Percentiles rank a stretch among this genome's conserved stretches.
These are phyloP conservation scores for Sclerotinia spermophila DNA, from an alignment of 2,329 filamentous ascomycete genomes.

Conservation along the genomic window DNA sequence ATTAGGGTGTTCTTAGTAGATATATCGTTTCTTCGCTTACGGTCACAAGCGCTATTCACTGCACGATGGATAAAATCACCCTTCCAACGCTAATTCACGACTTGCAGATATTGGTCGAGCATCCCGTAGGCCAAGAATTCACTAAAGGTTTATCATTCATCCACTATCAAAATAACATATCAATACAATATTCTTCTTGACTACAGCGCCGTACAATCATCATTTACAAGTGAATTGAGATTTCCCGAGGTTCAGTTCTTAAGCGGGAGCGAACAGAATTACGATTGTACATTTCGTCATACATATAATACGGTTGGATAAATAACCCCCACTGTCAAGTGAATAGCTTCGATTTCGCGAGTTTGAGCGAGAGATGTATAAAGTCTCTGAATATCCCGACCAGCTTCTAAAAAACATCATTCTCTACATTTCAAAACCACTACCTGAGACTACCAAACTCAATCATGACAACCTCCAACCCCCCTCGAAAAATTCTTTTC, in stretches of 20 bases:
- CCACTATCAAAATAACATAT: background rate
- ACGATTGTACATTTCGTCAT: background rate
- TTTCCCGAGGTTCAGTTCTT: background rate
- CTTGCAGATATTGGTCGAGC: background rate
- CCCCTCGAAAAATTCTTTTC: slow-evolving; percentile 38
- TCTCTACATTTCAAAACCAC: background rate
- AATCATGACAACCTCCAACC: background rate
- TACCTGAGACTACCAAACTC: too few relatives aligned
- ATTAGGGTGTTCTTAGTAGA: background rate
- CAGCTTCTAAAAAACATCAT: background rate
- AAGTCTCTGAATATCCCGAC: background rate
- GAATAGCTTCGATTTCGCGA: background rate
- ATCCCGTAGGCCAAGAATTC: too few relatives aligned
- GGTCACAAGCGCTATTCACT: too few relatives aligned
- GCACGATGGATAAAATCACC: background rate
- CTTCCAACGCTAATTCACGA: background rate
- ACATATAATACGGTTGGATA: background rate
- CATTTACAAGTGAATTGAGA: background rate
- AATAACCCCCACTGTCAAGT: background rate
- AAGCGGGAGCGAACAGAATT: background rate
- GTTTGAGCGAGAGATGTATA: too few relatives aligned
- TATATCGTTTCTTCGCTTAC: too few relatives aligned
- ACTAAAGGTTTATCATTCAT: background rate
- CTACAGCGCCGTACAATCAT: background rate
- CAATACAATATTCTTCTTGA: background rate